A percentile compares a stretch with the other conserved stretches of the same genome.
These are phyloP conservation scores for Candida dajiaensis DNA, from an alignment of 805 yeast species.

Conservation along the genomic window DNA sequence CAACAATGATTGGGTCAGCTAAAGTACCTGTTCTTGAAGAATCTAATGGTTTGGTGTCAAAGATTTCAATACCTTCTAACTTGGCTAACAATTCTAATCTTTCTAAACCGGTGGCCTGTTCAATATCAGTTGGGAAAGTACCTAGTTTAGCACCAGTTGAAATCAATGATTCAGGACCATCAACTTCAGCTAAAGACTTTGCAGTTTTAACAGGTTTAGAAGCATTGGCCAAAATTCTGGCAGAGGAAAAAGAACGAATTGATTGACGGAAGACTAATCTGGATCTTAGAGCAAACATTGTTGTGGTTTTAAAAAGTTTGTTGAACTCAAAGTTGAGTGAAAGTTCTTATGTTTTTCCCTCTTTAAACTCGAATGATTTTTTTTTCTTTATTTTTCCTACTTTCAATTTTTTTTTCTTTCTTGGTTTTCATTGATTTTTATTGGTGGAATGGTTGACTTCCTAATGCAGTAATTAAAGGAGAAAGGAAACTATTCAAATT, in stretches of 20 bases:
- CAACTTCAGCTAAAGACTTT: slow-evolving; percentile 64
- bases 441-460: slow-evolving; percentile 19
- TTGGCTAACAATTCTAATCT: slow-evolving; percentile 93
- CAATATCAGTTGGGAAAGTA: slow-evolving; percentile 85
- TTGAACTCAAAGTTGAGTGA: neutral
- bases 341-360: no score
- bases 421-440: slow-evolving; percentile 15
- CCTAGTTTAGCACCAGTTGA: slow-evolving; percentile 90
- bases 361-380: slow-evolving; percentile 23
- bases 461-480: slow-evolving; percentile 10
- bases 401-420: no score
- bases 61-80: slow-evolving; percentile 91
- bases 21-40: slow-evolving; percentile 87
- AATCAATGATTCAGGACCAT: slow-evolving; percentile 68
- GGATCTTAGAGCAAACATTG: slow-evolving; percentile 33
- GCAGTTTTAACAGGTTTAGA: slow-evolving; percentile 48
- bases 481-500: no score
- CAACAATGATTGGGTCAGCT: slow-evolving; percentile 82
- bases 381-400: slow-evolving; percentile 1
- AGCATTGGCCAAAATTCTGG: slow-evolving; percentile 25
- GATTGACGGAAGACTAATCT: slow-evolving; percentile 26
- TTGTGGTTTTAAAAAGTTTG: neutral
- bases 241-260: slow-evolving; percentile 28
- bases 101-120: slow-evolving; percentile 97
- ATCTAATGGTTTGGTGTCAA: slow-evolving; percentile 84